Conservation (phyloP, 2,329 filamentous ascomycete genomes). For the Dactylonectria estremocensis region DNA sequence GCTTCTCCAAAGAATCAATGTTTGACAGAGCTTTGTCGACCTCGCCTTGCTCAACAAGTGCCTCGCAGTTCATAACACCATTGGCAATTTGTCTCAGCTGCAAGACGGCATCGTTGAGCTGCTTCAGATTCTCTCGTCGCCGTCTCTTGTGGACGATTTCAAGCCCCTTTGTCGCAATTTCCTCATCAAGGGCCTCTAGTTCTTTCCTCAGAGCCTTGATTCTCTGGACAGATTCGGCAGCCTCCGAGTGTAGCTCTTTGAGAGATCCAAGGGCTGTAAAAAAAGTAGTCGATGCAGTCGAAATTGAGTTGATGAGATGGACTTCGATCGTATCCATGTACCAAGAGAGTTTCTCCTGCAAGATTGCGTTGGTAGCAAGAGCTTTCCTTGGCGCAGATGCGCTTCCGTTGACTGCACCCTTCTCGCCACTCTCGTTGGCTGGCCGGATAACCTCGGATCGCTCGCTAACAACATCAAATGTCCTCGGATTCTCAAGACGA, state of each 20-base stretch:
- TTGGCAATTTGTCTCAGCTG: slow-evolving; percentile 87
- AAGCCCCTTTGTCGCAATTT: slow-evolving; percentile 88
- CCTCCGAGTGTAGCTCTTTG: slow-evolving; percentile 91
- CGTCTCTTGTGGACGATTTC: slow-evolving; percentile 88
- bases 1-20: slow-evolving; percentile 82
- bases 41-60: slow-evolving; percentile 85
- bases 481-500: slow-evolving; percentile 94
- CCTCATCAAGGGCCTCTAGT: slow-evolving; percentile 83
- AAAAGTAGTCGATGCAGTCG: slow-evolving; percentile 94
- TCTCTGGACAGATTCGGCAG: slow-evolving; percentile 88
- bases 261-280: slow-evolving; percentile 94
- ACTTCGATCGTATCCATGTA: slow-evolving; percentile 99
- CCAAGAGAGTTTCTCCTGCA: slow-evolving; percentile 99
- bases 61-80: slow-evolving; percentile 82
- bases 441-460: slow-evolving; percentile 93
- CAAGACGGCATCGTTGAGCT: slow-evolving; percentile 84
- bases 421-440: slow-evolving; percentile 68
- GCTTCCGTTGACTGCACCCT: slow-evolving; percentile 70
- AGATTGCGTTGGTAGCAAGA: slow-evolving; percentile 93
- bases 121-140: slow-evolving; percentile 86
- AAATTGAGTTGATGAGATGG: slow-evolving; percentile 96
- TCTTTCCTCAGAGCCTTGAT: slow-evolving; percentile 88
- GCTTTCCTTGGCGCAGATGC: slow-evolving; percentile 80
- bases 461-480: slow-evolving; percentile 97
- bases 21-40: slow-evolving; percentile 84